phyloP scores from a whole-genome alignment of 2,329 filamentous ascomycete genomes.

The Botrytis fabae region DNA sequence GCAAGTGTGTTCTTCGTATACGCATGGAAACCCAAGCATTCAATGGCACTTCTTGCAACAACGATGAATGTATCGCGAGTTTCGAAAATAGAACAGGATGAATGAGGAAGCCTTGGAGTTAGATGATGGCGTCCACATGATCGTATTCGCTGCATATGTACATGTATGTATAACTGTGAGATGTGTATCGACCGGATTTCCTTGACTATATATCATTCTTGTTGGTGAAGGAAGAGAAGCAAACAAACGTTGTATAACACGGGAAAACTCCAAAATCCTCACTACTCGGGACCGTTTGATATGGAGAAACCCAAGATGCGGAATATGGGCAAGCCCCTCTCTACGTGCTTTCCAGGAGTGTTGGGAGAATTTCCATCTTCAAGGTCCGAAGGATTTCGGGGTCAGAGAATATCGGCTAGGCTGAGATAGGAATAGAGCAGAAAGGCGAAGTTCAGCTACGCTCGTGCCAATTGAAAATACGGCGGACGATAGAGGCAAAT shows the following conservation, averaged over 20 bases:
- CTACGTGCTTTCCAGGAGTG: not conserved
- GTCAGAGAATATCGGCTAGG: not conserved
- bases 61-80: not conserved
- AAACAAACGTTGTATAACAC: slow-evolving; percentile 1
- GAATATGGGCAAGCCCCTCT: not conserved
- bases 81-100: slow-evolving; percentile 14
- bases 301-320: not conserved
- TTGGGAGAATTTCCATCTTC: not conserved
- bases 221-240: not conserved
- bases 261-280: not conserved
- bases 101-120: not conserved
- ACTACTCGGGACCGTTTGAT: not conserved
- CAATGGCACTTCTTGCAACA: not conserved
- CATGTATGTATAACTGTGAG: not conserved
- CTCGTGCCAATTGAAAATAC: not conserved
- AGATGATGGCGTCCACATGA: slow-evolving; percentile 2
- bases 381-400: not conserved
- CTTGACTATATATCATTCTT: slow-evolving; percentile 2
- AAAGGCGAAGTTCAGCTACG: not conserved
- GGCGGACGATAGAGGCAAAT: not conserved
- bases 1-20: not conserved
- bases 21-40: not conserved
- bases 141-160: not conserved
- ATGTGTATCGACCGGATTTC: not conserved
- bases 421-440: not conserved